These are phyloP conservation scores for Terana coerulea DNA, from an alignment of 768 basidiomycete genomes.

Conservation along the genomic window DNA sequence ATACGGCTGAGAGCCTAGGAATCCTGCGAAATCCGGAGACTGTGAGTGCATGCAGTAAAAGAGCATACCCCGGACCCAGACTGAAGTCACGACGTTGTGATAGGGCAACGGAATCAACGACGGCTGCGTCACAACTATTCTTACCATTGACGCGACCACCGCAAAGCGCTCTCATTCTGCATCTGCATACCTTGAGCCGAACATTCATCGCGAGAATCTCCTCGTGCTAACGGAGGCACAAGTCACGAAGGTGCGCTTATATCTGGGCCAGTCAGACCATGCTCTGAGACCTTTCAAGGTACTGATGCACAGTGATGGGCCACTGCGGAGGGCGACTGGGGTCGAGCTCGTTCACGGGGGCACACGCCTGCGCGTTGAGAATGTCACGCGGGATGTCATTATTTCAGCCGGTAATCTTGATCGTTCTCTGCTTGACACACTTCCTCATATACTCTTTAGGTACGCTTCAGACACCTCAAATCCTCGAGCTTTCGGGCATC, in stretches of 20 bases:
- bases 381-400: constrained; percentile 3
- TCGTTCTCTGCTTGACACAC: too few relatives aligned
- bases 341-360: background rate
- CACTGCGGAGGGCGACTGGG: background rate
- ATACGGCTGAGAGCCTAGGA: constrained; percentile 11
- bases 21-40: constrained; percentile 10
- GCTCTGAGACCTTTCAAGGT: too few relatives aligned
- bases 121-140: background rate
- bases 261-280: background rate
- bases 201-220: background rate
- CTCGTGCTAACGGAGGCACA: constrained; percentile 1
- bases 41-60: background rate
- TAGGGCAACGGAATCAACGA: constrained; percentile 2
- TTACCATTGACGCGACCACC: background rate
- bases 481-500: constrained; percentile 51
- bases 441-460: constrained; percentile 5
- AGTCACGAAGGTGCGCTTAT: constrained; percentile 6
- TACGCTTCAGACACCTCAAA: constrained; percentile 29
- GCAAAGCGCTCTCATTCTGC: constrained; percentile 1
- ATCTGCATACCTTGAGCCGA: constrained; percentile 1
- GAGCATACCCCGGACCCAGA: background rate
- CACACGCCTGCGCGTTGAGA: background rate
- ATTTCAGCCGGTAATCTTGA: constrained; percentile 6
- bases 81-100: too few relatives aligned
- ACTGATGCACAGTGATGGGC: background rate